A percentile compares a stretch with the other conserved stretches of the same genome.
phyloP scores from a whole-genome alignment of 2,329 filamentous ascomycete genomes.

The Cladophialophora carrionii region DNA sequence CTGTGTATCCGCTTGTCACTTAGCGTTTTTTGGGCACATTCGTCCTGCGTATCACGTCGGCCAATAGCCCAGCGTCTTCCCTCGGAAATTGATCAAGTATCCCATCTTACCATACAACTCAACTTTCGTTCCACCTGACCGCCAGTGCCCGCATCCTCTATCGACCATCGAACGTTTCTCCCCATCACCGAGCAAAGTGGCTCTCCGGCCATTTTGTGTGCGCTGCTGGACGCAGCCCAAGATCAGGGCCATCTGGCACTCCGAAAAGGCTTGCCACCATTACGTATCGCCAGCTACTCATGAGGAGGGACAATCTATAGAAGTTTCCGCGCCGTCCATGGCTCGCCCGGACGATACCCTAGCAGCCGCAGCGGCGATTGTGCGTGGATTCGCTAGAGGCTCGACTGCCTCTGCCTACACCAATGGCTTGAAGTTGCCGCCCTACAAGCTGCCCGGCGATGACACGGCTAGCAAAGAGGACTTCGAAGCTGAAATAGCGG shows the following conservation, averaged over 20 bases:
- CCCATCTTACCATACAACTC: conserved; percentile 6
- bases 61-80: conserved; percentile 7
- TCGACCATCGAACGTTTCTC: conserved; percentile 6
- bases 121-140: conserved; percentile 12
- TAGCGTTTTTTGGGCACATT: conserved; percentile 16
- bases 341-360: conserved; percentile 53
- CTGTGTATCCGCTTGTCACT: conserved; percentile 10
- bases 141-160: conserved; percentile 4
- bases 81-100: conserved; percentile 29
- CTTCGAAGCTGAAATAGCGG: conserved; percentile 80
- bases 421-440: conserved; percentile 57
- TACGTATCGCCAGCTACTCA: conserved; percentile 19
- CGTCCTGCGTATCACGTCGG: conserved; percentile 3
- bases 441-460: conserved; percentile 75
- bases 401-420: conserved; percentile 45
- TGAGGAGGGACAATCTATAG: conserved; percentile 33
- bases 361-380: conserved; percentile 51
- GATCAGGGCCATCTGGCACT: conserved; percentile 29
- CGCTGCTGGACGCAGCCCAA: conserved; percentile 35
- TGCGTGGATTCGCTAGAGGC: conserved; percentile 52
- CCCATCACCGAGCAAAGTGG: conserved; percentile 25
- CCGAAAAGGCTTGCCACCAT: conserved; percentile 26
- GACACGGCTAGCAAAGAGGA: conserved; percentile 74
- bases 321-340: conserved; percentile 42
- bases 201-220: conserved; percentile 36